Conservation (phyloP, 73 alveolate species). For the Halteria grandinella region DNA sequence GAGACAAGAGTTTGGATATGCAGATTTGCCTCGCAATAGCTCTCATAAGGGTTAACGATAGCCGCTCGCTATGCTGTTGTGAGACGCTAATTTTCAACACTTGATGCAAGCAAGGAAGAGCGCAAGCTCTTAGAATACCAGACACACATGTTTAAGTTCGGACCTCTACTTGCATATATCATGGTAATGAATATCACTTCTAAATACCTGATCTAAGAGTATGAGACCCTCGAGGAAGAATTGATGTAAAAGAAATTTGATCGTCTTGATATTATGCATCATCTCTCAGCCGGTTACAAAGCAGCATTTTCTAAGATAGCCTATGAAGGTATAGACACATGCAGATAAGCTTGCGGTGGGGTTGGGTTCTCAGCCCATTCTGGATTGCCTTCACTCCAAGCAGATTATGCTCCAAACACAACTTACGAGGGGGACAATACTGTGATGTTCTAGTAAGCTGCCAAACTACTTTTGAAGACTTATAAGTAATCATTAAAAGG, state of each 20-base stretch:
- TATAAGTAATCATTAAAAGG: conserved; percentile 53
- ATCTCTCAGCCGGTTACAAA: conserved; percentile 55
- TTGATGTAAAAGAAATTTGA: conserved; percentile 4
- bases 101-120: conserved; percentile 61
- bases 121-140: conserved; percentile 74
- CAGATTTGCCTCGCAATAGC: conserved; percentile 29
- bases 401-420: conserved; percentile 74
- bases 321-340: conserved; percentile 59
- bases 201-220: background rate
- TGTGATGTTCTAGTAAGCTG: conserved; percentile 76
- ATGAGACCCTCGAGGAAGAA: conserved; percentile 25
- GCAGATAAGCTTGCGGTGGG: conserved; percentile 83
- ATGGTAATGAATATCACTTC: background rate
- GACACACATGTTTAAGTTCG: conserved; percentile 59
- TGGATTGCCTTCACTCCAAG: conserved; percentile 60
- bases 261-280: background rate
- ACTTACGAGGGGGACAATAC: conserved; percentile 88
- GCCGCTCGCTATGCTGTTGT: conserved; percentile 74
- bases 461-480: conserved; percentile 71
- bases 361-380: conserved; percentile 79
- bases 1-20: conserved; percentile 62
- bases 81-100: conserved; percentile 74
- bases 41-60: conserved; percentile 66
- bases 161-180: conserved; percentile 66
- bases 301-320: conserved; percentile 52